phyloP scores from a whole-genome alignment of 768 basidiomycete species.

The Gymnopilus junonius region DNA sequence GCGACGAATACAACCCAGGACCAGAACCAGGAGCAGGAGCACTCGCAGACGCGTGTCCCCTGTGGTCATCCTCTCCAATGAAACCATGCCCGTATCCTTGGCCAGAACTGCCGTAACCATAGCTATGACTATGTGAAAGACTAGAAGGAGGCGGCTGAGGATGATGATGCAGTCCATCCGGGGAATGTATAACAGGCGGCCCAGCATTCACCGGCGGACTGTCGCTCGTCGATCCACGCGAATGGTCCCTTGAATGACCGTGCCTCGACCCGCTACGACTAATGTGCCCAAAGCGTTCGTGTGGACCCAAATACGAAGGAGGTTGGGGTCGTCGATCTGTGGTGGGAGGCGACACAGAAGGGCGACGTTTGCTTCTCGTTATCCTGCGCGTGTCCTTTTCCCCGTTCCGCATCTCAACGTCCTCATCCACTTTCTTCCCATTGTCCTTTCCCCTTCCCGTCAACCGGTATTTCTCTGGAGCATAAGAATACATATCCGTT shows the following conservation, averaged over 20 bases:
- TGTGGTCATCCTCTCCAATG: too few relatives aligned
- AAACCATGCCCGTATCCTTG: too few relatives aligned
- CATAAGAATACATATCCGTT: slow-evolving; percentile 4
- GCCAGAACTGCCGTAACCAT: background rate
- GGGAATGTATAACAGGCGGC: background rate
- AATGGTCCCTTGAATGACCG: background rate
- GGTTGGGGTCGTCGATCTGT: background rate
- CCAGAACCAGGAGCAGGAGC: background rate
- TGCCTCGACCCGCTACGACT: background rate
- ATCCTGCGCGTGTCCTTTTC: background rate
- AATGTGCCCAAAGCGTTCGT: background rate
- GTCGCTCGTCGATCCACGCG: background rate
- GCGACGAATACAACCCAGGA: background rate
- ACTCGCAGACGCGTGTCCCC: background rate
- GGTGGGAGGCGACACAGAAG: background rate
- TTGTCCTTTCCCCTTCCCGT: background rate
- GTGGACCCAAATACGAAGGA: slow-evolving; percentile 1
- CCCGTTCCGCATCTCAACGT: background rate
- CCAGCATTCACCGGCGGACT: background rate
- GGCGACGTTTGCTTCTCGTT: background rate
- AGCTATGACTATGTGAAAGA: background rate
- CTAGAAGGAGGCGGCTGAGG: background rate
- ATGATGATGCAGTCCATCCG: background rate
- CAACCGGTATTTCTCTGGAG: slow-evolving; percentile 6
- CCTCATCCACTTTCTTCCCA: background rate